A percentile compares a stretch with the other conserved stretches of the same genome.
Conservation (phyloP, 2,329 filamentous ascomycete species). For the Diaporthe amygdali region DNA sequence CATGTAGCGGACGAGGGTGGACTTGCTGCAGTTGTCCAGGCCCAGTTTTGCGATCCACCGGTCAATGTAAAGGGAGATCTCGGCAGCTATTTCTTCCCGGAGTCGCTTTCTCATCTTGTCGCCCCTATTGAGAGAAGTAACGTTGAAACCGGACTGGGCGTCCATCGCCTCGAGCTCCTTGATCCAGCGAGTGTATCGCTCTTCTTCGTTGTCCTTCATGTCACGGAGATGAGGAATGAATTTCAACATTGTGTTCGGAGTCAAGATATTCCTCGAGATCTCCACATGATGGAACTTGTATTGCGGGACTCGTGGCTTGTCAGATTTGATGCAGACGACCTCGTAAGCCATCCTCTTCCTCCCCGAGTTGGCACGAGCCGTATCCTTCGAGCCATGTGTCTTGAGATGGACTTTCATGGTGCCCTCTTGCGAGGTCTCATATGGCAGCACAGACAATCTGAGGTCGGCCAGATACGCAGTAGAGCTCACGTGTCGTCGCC, state of each 20-base stretch:
- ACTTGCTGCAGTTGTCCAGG: slow-evolving; percentile 57
- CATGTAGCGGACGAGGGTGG: slow-evolving; percentile 59
- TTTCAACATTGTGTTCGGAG: slow-evolving; percentile 64
- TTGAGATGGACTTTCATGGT: slow-evolving; percentile 58
- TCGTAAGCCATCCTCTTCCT: slow-evolving; percentile 46
- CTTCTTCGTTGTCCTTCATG: slow-evolving; percentile 60
- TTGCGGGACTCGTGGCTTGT: slow-evolving; percentile 57
- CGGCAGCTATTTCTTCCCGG: slow-evolving; percentile 56
- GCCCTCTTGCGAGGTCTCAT: slow-evolving; percentile 12
- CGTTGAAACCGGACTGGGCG: slow-evolving; percentile 60
- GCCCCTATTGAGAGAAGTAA: slow-evolving; percentile 50
- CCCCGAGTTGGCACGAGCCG: slow-evolving; percentile 48
- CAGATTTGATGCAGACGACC: slow-evolving; percentile 53
- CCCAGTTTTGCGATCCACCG: slow-evolving; percentile 56
- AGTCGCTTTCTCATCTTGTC: slow-evolving; percentile 56
- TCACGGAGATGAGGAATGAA: slow-evolving; percentile 66
- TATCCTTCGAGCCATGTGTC: slow-evolving; percentile 49
- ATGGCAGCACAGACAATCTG: slow-evolving; percentile 26
- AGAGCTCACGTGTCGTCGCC: slow-evolving; percentile 46
- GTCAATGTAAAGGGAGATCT: slow-evolving; percentile 58
- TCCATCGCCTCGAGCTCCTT: slow-evolving; percentile 64
- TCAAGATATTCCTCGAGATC: slow-evolving; percentile 63
- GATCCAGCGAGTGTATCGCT: slow-evolving; percentile 60
- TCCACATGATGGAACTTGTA: slow-evolving; percentile 66
- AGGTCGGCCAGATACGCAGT: slow-evolving; percentile 55